Conservation (phyloP, 169 alveolate species). For the Babesia ovis region DNA sequence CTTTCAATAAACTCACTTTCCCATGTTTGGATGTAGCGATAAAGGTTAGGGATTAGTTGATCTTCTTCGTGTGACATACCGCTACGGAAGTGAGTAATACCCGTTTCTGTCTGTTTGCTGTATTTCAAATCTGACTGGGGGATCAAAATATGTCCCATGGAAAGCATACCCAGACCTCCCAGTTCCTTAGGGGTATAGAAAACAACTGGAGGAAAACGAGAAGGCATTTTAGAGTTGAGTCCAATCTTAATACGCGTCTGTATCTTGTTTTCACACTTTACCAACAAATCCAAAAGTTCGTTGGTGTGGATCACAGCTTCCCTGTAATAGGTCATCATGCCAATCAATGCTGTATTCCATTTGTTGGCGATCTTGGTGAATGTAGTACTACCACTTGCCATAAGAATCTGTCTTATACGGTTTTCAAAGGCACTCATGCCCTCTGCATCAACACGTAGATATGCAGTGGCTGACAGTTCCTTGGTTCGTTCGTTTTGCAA, state of each 20-base stretch:
- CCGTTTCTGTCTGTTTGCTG: conserved; percentile 96
- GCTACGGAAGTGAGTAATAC: conserved; percentile 99
- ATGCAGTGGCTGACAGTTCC: conserved; percentile 98
- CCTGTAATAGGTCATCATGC: conserved; percentile 98
- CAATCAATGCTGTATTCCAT: conserved; percentile 99
- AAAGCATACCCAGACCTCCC: conserved; percentile 99
- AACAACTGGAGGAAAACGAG: conserved; percentile 99
- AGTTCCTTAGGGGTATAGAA: conserved; percentile 99
- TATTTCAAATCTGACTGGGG: conserved; percentile 99
- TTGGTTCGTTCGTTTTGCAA: conserved; percentile 96
- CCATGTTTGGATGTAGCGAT: conserved; percentile 97
- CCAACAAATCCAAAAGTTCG: conserved; percentile 95
- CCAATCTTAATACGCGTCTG: conserved; percentile 99
- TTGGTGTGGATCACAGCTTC: conserved; percentile 99
- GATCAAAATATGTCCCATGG: conserved; percentile 99
- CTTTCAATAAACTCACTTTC: conserved; percentile 99
- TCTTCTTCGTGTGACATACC: conserved; percentile 99
- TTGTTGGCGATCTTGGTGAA: conserved; percentile 99
- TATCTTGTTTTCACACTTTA: conserved; percentile 97
- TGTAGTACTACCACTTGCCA: conserved; percentile 99
- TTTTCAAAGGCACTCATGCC: conserved; percentile 95
- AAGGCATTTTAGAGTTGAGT: conserved; percentile 99
- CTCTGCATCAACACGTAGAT: conserved; percentile 97
- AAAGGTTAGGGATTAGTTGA: conserved; percentile 98
- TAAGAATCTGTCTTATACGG: conserved; percentile 95